Evolutionary conservation across 2,329 filamentous ascomycete species (phyloP), one percentile per base, ranked within the genome.

Genomic region (Cadophora sp.): DNA sequence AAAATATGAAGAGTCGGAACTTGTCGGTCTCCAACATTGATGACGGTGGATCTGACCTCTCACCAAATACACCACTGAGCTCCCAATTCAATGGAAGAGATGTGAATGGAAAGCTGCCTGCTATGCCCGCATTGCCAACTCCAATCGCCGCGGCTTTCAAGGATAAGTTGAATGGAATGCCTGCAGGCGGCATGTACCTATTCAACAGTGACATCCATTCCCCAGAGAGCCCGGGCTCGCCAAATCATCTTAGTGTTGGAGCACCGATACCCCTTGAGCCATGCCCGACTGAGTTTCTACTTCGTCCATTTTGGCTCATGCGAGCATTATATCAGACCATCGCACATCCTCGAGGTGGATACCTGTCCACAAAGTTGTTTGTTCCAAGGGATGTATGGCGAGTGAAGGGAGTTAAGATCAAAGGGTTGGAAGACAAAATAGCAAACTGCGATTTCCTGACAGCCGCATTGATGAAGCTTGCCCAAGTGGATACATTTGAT

Each of bases 241-340:
- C 90, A 2, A 89, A 90, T 65, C 82, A 85, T 3, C 78, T 85
- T n/a, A 82, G 83, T 14, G 75, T 82, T 0, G 89, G 93, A 71
- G 86, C 89, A 0, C 94, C 94, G 14, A 85, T 90, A 24, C 88
- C 93, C 0, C 84, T 99, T 5, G 96, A 99, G 76, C 92, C 96
- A 3, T 99, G 96, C 77, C 96, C 96, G 0, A 92, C 91, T 43
- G 93, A 96, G 48, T 90, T 91, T 67, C 85, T 97, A 74, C 84
- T 98, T n/a, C 89, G 96, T 22, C 96, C 96, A 1, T 99, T 97
- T 79, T 99, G 96, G 96, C 84, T 99, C 53, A 97, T 99, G 93
- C 89, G 96, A 64, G 94, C 92, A 69, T 84, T 99, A 30, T 97
- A 96, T 76, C 93, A 97, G 78, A 97, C 94, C 0, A 88, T 99